phyloP scores from a whole-genome alignment of 441 rosid species.

The Pelargonium myrrhifolium region DNA sequence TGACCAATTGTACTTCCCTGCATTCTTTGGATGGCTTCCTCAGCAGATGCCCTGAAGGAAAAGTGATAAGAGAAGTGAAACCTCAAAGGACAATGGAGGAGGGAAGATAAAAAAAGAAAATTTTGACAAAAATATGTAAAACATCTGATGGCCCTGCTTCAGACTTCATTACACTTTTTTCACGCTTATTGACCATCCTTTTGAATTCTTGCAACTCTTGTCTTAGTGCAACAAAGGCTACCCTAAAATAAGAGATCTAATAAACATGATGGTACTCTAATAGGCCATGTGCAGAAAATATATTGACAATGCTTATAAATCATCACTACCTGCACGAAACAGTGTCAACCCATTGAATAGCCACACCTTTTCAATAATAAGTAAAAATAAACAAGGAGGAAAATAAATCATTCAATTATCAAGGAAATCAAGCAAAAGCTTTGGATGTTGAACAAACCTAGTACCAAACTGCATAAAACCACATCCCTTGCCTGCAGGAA shows the following conservation, averaged over 20 bases:
- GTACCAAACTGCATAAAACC: slow-evolving; percentile 74
- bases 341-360: background rate
- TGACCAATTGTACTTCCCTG: slow-evolving; percentile 90
- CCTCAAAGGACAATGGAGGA: background rate
- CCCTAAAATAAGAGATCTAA: slow-evolving; percentile 9
- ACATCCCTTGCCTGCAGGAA: slow-evolving; percentile 78
- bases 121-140: slow-evolving; percentile 9
- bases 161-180: background rate
- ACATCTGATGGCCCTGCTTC: background rate
- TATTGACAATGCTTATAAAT: no score
- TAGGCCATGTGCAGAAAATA: no score
- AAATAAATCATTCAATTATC: background rate
- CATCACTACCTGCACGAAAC: background rate
- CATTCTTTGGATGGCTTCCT: slow-evolving; percentile 83
- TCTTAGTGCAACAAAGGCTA: slow-evolving; percentile 1
- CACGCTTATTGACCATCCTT: background rate
- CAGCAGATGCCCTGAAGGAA: slow-evolving; percentile 61
- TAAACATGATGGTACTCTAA: background rate
- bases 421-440: background rate
- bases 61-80: slow-evolving; percentile 2
- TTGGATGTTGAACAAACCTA: slow-evolving; percentile 36
- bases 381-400: background rate
- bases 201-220: slow-evolving; percentile 12
- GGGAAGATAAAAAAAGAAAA: background rate
- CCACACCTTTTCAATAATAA: background rate